A percentile compares a stretch with the other conserved stretches of the same genome.
Conservation (phyloP, 2,329 filamentous ascomycete genomes). For the Colletotrichum sp. region DNA sequence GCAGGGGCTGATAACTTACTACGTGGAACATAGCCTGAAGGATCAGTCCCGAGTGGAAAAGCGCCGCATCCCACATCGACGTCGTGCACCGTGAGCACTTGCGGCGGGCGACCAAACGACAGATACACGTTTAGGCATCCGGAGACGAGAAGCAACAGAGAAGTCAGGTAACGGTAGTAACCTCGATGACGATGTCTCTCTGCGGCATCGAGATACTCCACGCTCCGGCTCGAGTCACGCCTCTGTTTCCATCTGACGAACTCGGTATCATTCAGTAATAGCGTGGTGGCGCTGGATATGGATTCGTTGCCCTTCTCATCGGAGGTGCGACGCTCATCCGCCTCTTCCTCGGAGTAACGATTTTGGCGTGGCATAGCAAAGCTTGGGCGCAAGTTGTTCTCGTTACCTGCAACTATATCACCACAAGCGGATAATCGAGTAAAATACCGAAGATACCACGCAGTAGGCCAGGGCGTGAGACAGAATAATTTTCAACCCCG, state of each 20-base stretch:
- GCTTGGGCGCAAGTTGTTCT: not conserved
- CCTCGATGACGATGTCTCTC: not conserved
- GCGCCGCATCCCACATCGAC: not conserved
- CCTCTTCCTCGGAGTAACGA: not conserved
- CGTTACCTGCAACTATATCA: not conserved
- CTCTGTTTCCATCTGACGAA: not conserved
- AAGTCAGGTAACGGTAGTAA: not conserved
- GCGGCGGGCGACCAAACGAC: not conserved
- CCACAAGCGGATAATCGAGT: not conserved
- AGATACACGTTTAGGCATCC: not conserved
- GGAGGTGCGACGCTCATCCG: not conserved
- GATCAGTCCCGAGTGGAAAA: not conserved
- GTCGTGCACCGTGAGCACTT: not conserved
- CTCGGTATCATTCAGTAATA: not conserved
- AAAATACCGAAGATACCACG: not conserved
- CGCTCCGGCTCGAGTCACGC: not conserved
- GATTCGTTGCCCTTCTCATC: not conserved
- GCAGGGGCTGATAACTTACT: not conserved
- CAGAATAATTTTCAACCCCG: not conserved
- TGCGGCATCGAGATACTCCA: not conserved
- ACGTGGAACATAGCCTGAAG: not conserved
- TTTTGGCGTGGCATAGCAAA: not conserved
- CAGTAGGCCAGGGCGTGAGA: not conserved
- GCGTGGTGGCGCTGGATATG: not conserved
- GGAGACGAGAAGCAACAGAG: not conserved